Percentiles rank a stretch among this genome's conserved stretches.
These are phyloP conservation scores for Plasmodium vivax DNA, from an alignment of 169 alveolate genomes.

Conservation along the genomic window DNA sequence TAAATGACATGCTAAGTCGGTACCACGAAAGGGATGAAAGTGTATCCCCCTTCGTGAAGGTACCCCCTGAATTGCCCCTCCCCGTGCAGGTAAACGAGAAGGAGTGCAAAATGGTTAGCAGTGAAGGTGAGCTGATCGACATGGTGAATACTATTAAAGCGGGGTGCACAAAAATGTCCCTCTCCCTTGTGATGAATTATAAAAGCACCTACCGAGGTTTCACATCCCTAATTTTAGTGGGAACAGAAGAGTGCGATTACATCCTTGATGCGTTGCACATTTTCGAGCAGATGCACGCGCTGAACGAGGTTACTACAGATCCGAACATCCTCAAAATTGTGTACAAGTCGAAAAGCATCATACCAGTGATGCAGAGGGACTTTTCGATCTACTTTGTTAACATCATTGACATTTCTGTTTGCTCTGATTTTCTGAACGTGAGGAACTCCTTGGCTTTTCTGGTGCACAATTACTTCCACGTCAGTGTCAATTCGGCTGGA, in stretches of 20 bases:
- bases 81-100: constrained; percentile 24
- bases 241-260: constrained; percentile 92
- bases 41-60: constrained; percentile 4
- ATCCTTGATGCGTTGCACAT: constrained; percentile 93
- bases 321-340: constrained; percentile 94
- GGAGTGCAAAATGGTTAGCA: constrained; percentile 36
- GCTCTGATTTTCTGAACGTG: constrained; percentile 89
- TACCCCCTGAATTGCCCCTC: background rate
- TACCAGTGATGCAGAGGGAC: constrained; percentile 95
- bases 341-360: constrained; percentile 94
- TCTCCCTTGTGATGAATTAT: constrained; percentile 77
- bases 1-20: constrained; percentile 12
- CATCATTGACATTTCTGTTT: constrained; percentile 95
- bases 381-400: constrained; percentile 95
- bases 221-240: constrained; percentile 93
- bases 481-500: constrained; percentile 87
- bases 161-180: constrained; percentile 43
- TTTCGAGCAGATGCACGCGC: constrained; percentile 83
- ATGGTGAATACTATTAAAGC: constrained; percentile 57
- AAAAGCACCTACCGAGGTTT: constrained; percentile 88
- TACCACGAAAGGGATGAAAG: constrained; percentile 4
- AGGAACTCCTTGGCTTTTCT: constrained; percentile 87
- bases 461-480: constrained; percentile 86
- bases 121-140: constrained; percentile 37
- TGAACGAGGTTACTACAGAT: constrained; percentile 92